phyloP scores from a whole-genome alignment of 306 rosid genomes.

The Comarum palustre region DNA sequence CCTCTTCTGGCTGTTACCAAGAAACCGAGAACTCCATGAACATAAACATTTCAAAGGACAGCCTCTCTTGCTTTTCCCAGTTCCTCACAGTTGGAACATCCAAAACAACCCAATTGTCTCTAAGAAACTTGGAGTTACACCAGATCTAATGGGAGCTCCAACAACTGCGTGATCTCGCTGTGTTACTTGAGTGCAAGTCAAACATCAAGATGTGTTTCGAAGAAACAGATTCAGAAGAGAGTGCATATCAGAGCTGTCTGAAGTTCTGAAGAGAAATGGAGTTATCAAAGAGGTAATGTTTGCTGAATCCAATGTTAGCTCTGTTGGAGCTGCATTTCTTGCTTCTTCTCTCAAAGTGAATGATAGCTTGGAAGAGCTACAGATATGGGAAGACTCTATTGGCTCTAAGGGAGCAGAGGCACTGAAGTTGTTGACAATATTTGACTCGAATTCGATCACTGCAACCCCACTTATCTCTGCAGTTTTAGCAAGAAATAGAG shows the following conservation, averaged over 20 bases:
- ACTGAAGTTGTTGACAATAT: constrained; percentile 67
- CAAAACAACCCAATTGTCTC: constrained; percentile 32
- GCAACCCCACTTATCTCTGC: constrained; percentile 86
- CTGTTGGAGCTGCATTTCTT: constrained; percentile 59
- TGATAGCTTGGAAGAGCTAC: constrained; percentile 70
- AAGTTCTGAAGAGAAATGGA: constrained; percentile 46
- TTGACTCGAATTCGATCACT: constrained; percentile 57
- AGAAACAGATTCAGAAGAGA: constrained; percentile 58
- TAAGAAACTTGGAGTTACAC: constrained; percentile 81
- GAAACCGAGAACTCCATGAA: constrained; percentile 82
- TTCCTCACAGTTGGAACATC: constrained; percentile 44
- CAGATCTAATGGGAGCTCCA: constrained; percentile 57
- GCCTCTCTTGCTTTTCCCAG: constrained; percentile 44
- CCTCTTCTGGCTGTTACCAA: constrained; percentile 56
- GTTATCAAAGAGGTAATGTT: constrained; percentile 76
- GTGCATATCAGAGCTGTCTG: constrained; percentile 48
- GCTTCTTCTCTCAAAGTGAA: constrained; percentile 75
- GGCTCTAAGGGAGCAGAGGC: constrained; percentile 93
- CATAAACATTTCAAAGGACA: constrained; percentile 55
- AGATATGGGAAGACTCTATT: constrained; percentile 91
- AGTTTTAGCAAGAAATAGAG: constrained; percentile 76
- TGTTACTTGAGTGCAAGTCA: constrained; percentile 42
- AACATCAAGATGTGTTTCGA: constrained; percentile 49
- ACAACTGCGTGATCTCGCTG: constrained; percentile 42
- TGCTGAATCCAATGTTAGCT: constrained; percentile 67